These are phyloP conservation scores for Fusarium sp. DNA, from an alignment of 2,329 filamentous ascomycete genomes.

Conservation along the genomic window DNA sequence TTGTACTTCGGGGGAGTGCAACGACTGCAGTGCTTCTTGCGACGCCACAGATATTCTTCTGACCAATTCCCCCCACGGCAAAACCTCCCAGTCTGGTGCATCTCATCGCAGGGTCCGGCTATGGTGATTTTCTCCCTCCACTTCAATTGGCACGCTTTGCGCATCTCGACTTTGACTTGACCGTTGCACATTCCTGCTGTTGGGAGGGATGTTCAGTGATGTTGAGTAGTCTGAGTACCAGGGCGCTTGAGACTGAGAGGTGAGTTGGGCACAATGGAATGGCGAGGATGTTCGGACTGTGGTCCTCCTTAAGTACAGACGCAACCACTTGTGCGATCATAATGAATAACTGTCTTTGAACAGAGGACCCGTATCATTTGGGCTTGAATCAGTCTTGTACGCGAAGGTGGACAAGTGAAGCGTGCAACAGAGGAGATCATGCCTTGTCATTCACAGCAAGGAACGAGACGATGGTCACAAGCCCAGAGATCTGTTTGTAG, in stretches of 20 bases:
- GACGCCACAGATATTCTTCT: not conserved
- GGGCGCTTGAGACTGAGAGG: no score
- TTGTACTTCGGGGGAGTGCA: not conserved
- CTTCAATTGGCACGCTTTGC: not conserved
- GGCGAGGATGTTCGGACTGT: fast-evolving
- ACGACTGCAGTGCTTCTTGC: not conserved
- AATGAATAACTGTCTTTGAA: fast-evolving
- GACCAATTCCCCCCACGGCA: not conserved
- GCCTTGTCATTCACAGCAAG: fast-evolving
- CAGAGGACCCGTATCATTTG: fast-evolving
- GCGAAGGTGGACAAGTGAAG: fast-evolving
- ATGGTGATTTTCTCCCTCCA: not conserved
- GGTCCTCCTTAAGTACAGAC: not conserved
- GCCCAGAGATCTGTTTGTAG: not conserved
- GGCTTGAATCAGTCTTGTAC: fast-evolving
- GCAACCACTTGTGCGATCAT: fast-evolving
- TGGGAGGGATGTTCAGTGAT: not conserved
- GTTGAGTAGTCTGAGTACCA: not conserved
- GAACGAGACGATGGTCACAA: not conserved
- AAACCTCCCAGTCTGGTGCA: not conserved
- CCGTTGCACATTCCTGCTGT: not conserved
- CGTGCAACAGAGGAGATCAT: fast-evolving
- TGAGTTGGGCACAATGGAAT: fast-evolving
- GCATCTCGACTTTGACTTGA: not conserved
- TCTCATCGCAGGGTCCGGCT: not conserved